phyloP scores from a whole-genome alignment of 495 filamentous ascomycete species.

The Darksidea phi region DNA sequence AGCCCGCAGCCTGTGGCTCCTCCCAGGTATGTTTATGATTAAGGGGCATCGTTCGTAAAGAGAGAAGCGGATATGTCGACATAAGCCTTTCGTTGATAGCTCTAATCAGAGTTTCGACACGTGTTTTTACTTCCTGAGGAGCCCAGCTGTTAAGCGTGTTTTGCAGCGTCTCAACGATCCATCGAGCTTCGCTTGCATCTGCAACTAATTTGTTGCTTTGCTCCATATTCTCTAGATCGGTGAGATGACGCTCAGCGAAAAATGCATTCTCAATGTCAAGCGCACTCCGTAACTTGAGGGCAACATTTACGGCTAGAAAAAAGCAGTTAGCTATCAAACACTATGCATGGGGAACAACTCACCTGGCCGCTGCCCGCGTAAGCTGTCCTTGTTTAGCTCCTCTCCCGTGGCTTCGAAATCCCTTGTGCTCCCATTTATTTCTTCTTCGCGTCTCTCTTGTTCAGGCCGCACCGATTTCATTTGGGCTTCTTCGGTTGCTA shows the following conservation, averaged over 20 bases:
- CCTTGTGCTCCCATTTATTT: too few relatives aligned
- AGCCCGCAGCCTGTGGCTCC: constrained; percentile 25
- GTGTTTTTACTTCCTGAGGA: constrained; percentile 9
- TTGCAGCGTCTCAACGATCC: constrained; percentile 21
- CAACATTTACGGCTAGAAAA: constrained; percentile 15
- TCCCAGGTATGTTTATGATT: constrained; percentile 21
- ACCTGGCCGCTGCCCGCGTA: constrained; percentile 21
- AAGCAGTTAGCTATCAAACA: not conserved
- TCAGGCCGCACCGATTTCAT: too few relatives aligned
- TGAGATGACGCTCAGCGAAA: constrained; percentile 7
- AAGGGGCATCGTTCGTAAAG: constrained; percentile 1
- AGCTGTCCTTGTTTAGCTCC: not conserved
- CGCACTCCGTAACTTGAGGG: constrained; percentile 24
- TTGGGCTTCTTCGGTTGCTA: not conserved
- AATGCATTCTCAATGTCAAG: constrained; percentile 6
- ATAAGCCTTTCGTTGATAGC: constrained; percentile 33
- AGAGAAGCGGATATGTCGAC: constrained; percentile 26
- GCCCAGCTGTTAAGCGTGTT: constrained; percentile 11
- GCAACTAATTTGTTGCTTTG: constrained; percentile 1
- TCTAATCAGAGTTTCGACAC: constrained; percentile 15
- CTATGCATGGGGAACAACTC: not conserved
- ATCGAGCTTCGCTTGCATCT: constrained; percentile 28
- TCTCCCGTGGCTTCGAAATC: not conserved
- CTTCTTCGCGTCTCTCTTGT: too few relatives aligned
- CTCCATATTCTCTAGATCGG: constrained; percentile 19